Evolutionary conservation across 495 filamentous ascomycete species (phyloP), one percentile per base, ranked within the genome.

Genomic region (Corynascus novoguineensis): DNA sequence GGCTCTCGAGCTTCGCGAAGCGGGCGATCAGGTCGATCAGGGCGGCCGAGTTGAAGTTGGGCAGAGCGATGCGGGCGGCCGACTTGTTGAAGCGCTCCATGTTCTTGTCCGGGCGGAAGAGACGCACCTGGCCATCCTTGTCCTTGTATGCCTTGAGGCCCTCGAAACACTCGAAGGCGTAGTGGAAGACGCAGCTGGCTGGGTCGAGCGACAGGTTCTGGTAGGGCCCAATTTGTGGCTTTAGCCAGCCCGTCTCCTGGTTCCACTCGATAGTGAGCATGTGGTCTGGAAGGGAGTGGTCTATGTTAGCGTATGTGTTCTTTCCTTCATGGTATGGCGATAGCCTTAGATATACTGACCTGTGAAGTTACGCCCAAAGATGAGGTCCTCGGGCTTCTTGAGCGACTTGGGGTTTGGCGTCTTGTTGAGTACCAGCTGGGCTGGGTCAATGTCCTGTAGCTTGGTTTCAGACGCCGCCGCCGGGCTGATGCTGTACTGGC

Each of bases 71-170:
- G 47, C 93, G 86, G 31, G 88, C 80, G 57, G 87, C 84, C 9
- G 90, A 95, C 68, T 86, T 87, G 74, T 96, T 97, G 70, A 98
- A 73, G 42, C 93, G 87, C 55, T 78, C 82, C 93, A 97, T 97
- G 76, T 98, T 98, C 78, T 85, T 90, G 72, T 93, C 85, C 0
- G 93, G 93, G n/a, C 93, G 84, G 81, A 98, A 98, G 21, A 98
- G 74, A 17, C 90, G 85, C 57, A 92, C 82, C 42, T 84, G 65
- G 48, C 89, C 89, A 14, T 80, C 71, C 47, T 71, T 77, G 73
- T 93, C 88, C 67, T 87, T 89, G 79, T 97, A 97, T 32, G 95
- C 95, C 75, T 98, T 98, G 91, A 97, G 95, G 59, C 93, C 93
- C 73, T 98, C 93, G 74, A 98, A 98, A 70, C 86, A 89, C 70